A percentile compares a stretch with the other conserved stretches of the same genome.
phyloP scores from a whole-genome alignment of 495 filamentous ascomycete species.

The Neurospora sublineolata region DNA sequence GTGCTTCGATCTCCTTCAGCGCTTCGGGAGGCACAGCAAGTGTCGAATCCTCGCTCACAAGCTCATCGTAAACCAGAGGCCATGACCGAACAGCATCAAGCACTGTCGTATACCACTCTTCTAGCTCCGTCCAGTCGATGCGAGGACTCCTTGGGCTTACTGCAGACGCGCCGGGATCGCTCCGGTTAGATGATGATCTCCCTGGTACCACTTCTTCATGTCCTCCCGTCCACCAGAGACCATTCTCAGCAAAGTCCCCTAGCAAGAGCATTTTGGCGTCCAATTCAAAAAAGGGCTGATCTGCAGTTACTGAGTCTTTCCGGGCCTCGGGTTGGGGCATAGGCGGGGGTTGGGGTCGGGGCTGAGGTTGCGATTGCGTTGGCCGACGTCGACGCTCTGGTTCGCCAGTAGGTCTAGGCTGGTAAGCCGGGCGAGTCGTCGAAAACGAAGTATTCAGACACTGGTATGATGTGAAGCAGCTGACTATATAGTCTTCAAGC shows the following conservation, averaged over 20 bases:
- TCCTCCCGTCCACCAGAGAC: slow-evolving; percentile 69
- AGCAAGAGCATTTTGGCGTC: slow-evolving; percentile 70
- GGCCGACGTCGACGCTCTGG: slow-evolving; percentile 7
- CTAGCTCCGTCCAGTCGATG: slow-evolving; percentile 64
- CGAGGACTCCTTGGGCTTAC: slow-evolving; percentile 55
- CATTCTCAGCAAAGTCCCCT: slow-evolving; percentile 76
- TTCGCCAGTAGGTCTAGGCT: slow-evolving; percentile 2
- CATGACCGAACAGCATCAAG: slow-evolving; percentile 42
- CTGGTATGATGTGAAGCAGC: slow-evolving; percentile 54
- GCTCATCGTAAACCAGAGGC: slow-evolving; percentile 44
- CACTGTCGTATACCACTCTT: slow-evolving; percentile 68
- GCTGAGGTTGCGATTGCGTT: neutral
- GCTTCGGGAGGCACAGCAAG: slow-evolving; percentile 17
- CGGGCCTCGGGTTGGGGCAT: slow-evolving; percentile 10
- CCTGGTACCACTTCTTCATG: slow-evolving; percentile 30
- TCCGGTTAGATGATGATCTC: slow-evolving; percentile 22
- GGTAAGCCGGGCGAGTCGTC: slow-evolving; percentile 26
- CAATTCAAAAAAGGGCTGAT: slow-evolving; percentile 34
- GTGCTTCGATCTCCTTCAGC: slow-evolving; percentile 42
- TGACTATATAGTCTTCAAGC: slow-evolving; percentile 65
- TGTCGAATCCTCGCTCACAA: slow-evolving; percentile 21
- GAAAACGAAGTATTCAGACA: slow-evolving; percentile 66
- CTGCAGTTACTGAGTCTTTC: slow-evolving; percentile 18
- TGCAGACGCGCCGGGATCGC: slow-evolving; percentile 22
- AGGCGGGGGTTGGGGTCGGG: neutral